phyloP scores from a whole-genome alignment of 2,329 filamentous ascomycete genomes.

The Macrophomina phaseolina region DNA sequence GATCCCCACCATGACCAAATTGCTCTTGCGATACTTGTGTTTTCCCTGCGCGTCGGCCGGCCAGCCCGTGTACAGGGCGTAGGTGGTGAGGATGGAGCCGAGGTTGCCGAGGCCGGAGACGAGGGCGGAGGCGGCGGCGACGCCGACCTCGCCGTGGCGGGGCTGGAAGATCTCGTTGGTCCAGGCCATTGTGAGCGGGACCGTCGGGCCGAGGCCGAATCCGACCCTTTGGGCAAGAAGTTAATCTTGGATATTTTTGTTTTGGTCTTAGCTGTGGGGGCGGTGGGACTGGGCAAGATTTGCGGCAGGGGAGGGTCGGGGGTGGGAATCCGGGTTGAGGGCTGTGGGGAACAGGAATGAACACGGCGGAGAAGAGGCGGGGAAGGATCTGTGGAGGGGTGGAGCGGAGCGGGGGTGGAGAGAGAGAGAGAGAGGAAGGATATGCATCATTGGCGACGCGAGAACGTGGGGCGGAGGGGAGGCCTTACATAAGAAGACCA shows the following conservation, averaged over 20 bases:
- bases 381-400: constrained; percentile 1
- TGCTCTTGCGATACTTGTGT: constrained; percentile 79
- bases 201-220: constrained; percentile 87
- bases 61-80: constrained; percentile 89
- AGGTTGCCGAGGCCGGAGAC: constrained; percentile 88
- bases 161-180: constrained; percentile 88
- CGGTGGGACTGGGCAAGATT: background rate
- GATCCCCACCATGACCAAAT: constrained; percentile 87
- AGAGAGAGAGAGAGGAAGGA: background rate
- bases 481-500: constrained; percentile 65
- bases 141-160: constrained; percentile 87
- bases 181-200: constrained; percentile 95
- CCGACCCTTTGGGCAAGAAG: constrained; percentile 60
- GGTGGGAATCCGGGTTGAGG: background rate
- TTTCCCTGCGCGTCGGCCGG: constrained; percentile 71
- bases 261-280: too few species aligned
- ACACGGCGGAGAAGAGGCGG: background rate
- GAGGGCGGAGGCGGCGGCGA: constrained; percentile 82
- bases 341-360: background rate
- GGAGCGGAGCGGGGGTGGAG: background rate
- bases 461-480: constrained; percentile 12
- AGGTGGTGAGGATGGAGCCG: constrained; percentile 85
- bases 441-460: background rate
- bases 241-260: background rate
- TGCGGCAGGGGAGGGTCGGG: background rate